A percentile compares a stretch with the other conserved stretches of the same genome.
phyloP scores from a whole-genome alignment of 2,329 filamentous ascomycete genomes.

The Beauveria brongniartii region DNA sequence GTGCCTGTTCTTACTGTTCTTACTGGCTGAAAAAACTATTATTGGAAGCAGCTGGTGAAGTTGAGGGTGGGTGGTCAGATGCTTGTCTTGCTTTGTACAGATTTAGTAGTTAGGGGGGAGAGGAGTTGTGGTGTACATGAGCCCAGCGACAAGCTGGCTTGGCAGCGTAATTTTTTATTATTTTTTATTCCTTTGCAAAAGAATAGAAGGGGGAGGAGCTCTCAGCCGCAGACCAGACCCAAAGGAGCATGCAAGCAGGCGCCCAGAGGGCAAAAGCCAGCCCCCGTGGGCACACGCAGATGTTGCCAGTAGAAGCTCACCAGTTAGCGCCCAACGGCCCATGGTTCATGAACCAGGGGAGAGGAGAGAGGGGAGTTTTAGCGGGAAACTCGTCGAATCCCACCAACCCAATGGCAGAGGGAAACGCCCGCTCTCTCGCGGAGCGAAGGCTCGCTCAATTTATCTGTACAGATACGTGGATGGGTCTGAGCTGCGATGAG shows the following conservation, averaged over 20 bases:
- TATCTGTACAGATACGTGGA: neutral
- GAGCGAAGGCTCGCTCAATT: neutral
- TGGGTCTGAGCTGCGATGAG: neutral
- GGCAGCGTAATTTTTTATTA: too few species aligned
- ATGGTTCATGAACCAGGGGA: neutral
- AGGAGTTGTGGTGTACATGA: neutral
- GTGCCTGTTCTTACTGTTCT: neutral
- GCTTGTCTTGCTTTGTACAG: neutral
- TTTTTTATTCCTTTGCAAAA: too few species aligned
- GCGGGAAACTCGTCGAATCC: neutral
- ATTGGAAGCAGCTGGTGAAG: neutral
- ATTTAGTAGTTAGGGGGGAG: neutral
- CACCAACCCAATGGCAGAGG: neutral
- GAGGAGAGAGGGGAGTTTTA: neutral
- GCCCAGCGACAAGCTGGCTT: neutral
- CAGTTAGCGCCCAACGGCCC: neutral
- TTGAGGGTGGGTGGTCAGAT: neutral
- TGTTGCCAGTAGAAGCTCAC: neutral
- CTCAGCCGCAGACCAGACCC: too few species aligned
- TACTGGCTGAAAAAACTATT: neutral
- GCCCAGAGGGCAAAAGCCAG: neutral
- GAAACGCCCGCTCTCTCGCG: neutral
- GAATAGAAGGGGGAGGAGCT: too few species aligned
- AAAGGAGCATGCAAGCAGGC: neutral
- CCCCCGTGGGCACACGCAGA: too few species aligned